Percentiles rank a stretch among this genome's conserved stretches.
Evolutionary conservation across 306 rosid genomes (phyloP).

Genomic region (Casuarina cunninghamiana): DNA sequence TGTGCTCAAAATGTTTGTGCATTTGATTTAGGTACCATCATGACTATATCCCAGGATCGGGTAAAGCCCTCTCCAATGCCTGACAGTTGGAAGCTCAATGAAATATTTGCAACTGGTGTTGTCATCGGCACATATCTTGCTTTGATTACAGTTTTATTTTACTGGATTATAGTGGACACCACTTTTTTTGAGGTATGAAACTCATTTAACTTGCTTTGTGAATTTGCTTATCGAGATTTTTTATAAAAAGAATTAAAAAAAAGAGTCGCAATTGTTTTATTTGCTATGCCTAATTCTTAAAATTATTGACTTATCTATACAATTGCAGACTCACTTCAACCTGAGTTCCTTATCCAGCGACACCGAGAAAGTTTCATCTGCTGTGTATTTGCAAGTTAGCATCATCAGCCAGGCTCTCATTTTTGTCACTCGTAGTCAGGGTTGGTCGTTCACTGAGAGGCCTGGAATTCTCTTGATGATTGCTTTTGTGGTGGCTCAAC

Average conservation of each 20-base stretch:
- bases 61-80: constrained; percentile 87
- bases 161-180: constrained; percentile 60
- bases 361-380: constrained; percentile 66
- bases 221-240: constrained; percentile 2
- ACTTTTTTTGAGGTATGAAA: constrained; percentile 70
- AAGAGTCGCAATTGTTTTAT: background rate
- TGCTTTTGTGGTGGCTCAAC: constrained; percentile 79
- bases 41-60: constrained; percentile 84
- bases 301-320: constrained; percentile 19
- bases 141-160: constrained; percentile 72
- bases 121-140: constrained; percentile 88
- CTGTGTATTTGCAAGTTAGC: constrained; percentile 82
- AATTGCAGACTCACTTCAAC: constrained; percentile 58
- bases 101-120: constrained; percentile 80
- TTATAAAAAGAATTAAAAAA: constrained; percentile 3
- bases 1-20: constrained; percentile 11
- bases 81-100: constrained; percentile 89
- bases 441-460: constrained; percentile 77
- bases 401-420: constrained; percentile 90
- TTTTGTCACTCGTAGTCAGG: constrained; percentile 75
- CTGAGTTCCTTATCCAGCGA: constrained; percentile 55
- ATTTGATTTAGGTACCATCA: constrained; percentile 62
- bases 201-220: constrained; percentile 8
- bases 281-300: constrained; percentile 11
- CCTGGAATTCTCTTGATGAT: constrained; percentile 74